Base-by-base conservation (phyloP, 2,329 filamentous ascomycete genomes). In the Magnaporthiopsis incrustans region DNA sequence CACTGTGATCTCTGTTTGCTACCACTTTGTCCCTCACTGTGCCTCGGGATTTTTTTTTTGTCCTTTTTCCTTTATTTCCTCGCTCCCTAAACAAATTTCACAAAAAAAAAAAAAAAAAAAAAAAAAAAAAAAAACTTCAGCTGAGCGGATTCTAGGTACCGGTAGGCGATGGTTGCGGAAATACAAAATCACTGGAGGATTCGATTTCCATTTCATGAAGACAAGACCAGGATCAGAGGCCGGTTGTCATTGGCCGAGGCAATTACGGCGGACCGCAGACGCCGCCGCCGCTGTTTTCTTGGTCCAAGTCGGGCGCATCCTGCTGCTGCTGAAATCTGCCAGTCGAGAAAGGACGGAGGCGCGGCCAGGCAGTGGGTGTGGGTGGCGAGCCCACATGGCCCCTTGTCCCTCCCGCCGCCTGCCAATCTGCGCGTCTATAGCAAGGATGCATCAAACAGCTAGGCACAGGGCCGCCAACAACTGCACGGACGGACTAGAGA, bases 281-380 rank as follows among this genome's bases (percentile, higher is more conserved):
- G 35, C 61, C 56, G 56, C 61, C 53, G 56, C 50, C 61, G 50
- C 53, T 38, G 56, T 50, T 63, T 63, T 58, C 53, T 63, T 63
- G 56, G 27, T 57, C 10, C 18, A 15, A 50, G 44, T 15, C 44
- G 18, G 44, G 44, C 44, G 44, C 10, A 25, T 11, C 6, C 44
- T 53, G 44, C 44, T n/a, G 44, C 44, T 50, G 44, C 44, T 38
- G 35, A n/a, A 38, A 53, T n/a, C 18, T 53, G 22, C 7, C 44
- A 25, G 18, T 53, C 44, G 44, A 53, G 22, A 53, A 53, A 25
- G 44, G 44, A 53, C 44, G 44, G 44, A 53, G 38, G 38, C 14
- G 38, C 44, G n/a, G 7, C 44, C 22, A n/a, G 44, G 44, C 44
- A n/a, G 38, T 50, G 44, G 44, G 44, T 53, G 44, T 18, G 33